A percentile compares a stretch with the other conserved stretches of the same genome.
phyloP scores from a whole-genome alignment of 495 filamentous ascomycete genomes.

The Tuber indicum region DNA sequence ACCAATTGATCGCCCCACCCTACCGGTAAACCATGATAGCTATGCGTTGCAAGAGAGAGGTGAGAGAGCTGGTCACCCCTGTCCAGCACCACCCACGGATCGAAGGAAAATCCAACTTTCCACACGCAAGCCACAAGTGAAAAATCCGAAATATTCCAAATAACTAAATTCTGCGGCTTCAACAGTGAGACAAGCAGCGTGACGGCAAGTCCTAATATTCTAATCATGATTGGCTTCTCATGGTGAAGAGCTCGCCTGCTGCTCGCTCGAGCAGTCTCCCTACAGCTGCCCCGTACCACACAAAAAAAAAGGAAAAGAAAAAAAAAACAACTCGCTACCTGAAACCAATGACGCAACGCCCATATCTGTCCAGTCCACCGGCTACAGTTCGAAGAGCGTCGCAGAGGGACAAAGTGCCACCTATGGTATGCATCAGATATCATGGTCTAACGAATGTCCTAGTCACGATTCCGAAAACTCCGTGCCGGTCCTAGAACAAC shows the following conservation, averaged over 20 bases:
- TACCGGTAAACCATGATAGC: too few relatives aligned
- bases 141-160: not conserved
- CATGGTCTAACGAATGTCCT: not conserved
- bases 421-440: not conserved
- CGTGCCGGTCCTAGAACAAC: too few relatives aligned
- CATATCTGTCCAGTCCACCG: not conserved
- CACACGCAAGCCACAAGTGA: not conserved
- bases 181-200: not conserved
- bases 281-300: not conserved
- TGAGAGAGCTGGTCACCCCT: not conserved
- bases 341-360: slow-evolving; percentile 1
- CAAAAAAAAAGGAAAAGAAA: not conserved
- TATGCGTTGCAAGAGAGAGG: not conserved
- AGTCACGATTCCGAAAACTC: not conserved
- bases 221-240: not conserved
- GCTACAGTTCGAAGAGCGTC: not conserved
- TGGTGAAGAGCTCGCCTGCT: not conserved
- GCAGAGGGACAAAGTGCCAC: not conserved
- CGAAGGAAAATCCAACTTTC: not conserved
- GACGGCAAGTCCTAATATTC: not conserved
- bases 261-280: too few relatives aligned
- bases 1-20: not conserved
- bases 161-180: not conserved
- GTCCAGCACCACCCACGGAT: not conserved
- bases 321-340: not conserved